Conservation (phyloP, 2,329 filamentous ascomycete genomes). For the Hymenoscyphus fraxineus region DNA sequence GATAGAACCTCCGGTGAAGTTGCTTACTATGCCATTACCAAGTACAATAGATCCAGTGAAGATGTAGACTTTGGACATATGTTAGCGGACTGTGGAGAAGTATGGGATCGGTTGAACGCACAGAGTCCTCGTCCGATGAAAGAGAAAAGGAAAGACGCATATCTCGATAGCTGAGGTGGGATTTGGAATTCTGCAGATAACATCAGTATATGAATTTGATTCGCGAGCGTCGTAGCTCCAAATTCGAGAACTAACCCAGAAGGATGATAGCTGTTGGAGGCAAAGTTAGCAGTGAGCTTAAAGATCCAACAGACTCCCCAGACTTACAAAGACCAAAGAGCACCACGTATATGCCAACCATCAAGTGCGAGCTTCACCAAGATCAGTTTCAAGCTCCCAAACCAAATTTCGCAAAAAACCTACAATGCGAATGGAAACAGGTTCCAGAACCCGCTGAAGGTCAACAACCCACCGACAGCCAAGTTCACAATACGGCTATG, state of each 20-base stretch:
- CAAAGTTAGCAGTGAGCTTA: conserved; percentile 21
- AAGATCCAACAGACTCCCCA: conserved; percentile 1
- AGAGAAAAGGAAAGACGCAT: conserved; percentile 96
- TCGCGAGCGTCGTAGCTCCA: not conserved
- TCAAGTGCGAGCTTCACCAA: conserved; percentile 58
- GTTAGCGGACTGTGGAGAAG: conserved; percentile 18
- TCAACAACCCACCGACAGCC: conserved; percentile 78
- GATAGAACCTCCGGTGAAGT: conserved; percentile 74
- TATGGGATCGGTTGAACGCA: conserved; percentile 49
- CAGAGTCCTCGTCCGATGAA: conserved; percentile 94
- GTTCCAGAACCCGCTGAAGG: conserved; percentile 75
- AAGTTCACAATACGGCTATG: conserved; percentile 91
- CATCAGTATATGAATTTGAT: conserved; percentile 3
- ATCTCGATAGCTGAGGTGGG: conserved; percentile 85
- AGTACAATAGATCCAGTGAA: conserved; percentile 88
- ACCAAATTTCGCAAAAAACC: conserved; percentile 34
- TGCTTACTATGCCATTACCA: conserved; percentile 60
- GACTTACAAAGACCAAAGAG: conserved; percentile 78
- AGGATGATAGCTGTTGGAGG: conserved; percentile 57
- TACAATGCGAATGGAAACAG: conserved; percentile 62
- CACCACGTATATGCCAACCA: conserved; percentile 84
- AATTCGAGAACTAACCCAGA: conserved; percentile 44
- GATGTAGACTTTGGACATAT: conserved; percentile 71
- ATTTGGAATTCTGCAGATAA: conserved; percentile 75
- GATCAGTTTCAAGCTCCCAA: conserved; percentile 9